These are phyloP conservation scores for Suillus luteus DNA, from an alignment of 768 basidiomycete genomes.

Conservation along the genomic window DNA sequence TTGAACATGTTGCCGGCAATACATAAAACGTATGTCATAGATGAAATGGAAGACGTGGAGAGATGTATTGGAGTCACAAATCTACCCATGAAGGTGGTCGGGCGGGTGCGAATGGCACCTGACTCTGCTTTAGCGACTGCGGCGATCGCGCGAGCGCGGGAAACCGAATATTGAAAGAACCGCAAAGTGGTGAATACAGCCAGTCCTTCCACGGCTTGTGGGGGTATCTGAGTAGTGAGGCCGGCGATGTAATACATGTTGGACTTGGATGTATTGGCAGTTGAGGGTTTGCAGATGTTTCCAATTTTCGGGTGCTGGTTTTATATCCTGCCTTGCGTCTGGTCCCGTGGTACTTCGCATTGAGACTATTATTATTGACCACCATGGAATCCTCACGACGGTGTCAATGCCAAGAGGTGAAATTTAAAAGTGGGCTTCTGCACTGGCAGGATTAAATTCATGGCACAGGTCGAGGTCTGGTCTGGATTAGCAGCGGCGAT, in stretches of 20 bases:
- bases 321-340: neutral
- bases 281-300: conserved; percentile 20
- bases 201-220: conserved; percentile 27
- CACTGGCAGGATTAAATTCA: no score
- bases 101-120: conserved; percentile 20
- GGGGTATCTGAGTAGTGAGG: conserved; percentile 16
- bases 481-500: no score
- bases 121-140: conserved; percentile 15
- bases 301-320: neutral
- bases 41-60: conserved; percentile 23
- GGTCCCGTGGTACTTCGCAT: no score
- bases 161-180: conserved; percentile 23
- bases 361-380: no score
- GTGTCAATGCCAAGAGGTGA: no score
- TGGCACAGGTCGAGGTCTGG: no score
- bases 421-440: no score
- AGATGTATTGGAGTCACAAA: conserved; percentile 31
- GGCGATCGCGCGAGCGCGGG: conserved; percentile 12
- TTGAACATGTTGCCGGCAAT: conserved; percentile 32
- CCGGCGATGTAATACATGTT: conserved; percentile 26
- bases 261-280: conserved; percentile 15
- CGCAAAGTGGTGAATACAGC: conserved; percentile 30
- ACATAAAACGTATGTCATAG: conserved; percentile 29
- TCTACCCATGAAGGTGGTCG: conserved; percentile 25
- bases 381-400: no score